Percentiles rank a stretch among this genome's conserved stretches.
Conservation (phyloP, 352 stramenopile species). For the Plasmopara viticola region DNA sequence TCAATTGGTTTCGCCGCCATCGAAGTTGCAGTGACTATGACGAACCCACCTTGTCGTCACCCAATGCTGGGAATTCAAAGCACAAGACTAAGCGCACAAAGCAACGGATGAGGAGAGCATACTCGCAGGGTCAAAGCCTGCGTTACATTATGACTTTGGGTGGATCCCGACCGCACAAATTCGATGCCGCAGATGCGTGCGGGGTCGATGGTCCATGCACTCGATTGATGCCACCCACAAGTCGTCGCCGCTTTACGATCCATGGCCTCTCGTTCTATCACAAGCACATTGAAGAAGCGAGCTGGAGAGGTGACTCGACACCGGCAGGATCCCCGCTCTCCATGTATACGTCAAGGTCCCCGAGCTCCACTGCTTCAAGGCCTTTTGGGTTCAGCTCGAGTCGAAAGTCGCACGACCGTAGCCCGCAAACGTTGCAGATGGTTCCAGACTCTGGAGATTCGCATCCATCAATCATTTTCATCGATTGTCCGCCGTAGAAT, state of each 20-base stretch:
- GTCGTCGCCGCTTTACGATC: constrained; percentile 23
- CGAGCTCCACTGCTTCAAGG: constrained; percentile 6
- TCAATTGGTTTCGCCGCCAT: constrained; percentile 24
- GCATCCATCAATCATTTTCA: constrained; percentile 32
- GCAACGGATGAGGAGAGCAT: constrained; percentile 8
- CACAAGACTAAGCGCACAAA: constrained; percentile 15
- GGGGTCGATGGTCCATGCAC: constrained; percentile 15
- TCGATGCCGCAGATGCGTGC: constrained; percentile 6
- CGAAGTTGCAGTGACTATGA: constrained; percentile 9
- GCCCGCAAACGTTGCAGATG: constrained; percentile 9
- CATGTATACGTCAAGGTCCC: constrained; percentile 6
- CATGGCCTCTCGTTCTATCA: constrained; percentile 19
- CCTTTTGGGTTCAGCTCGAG: constrained; percentile 10
- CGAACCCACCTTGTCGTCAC: constrained; percentile 4
- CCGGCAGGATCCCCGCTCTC: constrained; percentile 12
- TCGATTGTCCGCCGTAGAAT: constrained; percentile 28
- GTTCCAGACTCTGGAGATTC: constrained; percentile 8
- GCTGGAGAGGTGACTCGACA: constrained; percentile 12
- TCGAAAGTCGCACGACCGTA: constrained; percentile 5
- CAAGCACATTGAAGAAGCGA: constrained; percentile 12
- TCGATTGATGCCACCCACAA: constrained; percentile 21
- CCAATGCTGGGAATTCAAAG: constrained; percentile 4
- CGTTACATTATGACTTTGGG: constrained; percentile 10
- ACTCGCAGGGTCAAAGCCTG: constrained; percentile 17
- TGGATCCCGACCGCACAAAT: constrained; percentile 6